phyloP scores from a whole-genome alignment of 768 basidiomycete genomes.

The Cystoderma amianthinum region DNA sequence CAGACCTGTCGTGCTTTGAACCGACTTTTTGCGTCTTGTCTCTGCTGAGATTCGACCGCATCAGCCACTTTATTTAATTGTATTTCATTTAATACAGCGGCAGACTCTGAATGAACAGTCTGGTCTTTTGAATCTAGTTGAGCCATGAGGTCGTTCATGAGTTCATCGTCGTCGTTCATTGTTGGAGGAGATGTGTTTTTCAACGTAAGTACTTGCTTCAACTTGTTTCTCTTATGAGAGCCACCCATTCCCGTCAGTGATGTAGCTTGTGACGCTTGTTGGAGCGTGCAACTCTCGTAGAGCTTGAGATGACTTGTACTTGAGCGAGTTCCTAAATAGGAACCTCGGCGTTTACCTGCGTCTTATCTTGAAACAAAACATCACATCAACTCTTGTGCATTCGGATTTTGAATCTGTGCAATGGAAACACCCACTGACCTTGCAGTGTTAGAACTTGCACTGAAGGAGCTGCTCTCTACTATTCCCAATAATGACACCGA shows the following conservation, averaged over 20 bases:
- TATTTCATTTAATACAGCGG: conserved; percentile 41
- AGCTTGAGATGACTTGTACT: too few relatives aligned
- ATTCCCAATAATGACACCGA: conserved; percentile 21
- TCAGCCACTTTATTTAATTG: conserved; percentile 26
- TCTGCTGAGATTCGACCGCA: conserved; percentile 22
- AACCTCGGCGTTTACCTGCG: too few relatives aligned
- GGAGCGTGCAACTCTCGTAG: too few relatives aligned
- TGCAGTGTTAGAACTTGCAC: conserved; percentile 23
- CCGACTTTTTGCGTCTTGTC: conserved; percentile 54
- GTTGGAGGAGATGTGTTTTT: conserved; percentile 19
- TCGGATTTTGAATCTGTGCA: conserved; percentile 16
- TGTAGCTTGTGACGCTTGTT: too few relatives aligned
- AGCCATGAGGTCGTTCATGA: conserved; percentile 71
- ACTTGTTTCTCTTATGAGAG: too few relatives aligned
- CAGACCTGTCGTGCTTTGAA: conserved; percentile 67
- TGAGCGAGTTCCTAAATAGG: too few relatives aligned
- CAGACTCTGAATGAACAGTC: conserved; percentile 41
- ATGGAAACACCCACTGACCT: conserved; percentile 19
- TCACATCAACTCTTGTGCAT: conserved; percentile 12
- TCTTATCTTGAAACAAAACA: too few relatives aligned
- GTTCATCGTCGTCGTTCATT: conserved; percentile 36
- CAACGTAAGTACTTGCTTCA: too few relatives aligned
- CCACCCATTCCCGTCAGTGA: too few relatives aligned
- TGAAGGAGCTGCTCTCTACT: conserved; percentile 24
- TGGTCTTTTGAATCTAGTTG: conserved; percentile 66